Evolutionary conservation across 2,329 filamentous ascomycete genomes (phyloP).

Genomic region (Pseudocercospora vitis): DNA sequence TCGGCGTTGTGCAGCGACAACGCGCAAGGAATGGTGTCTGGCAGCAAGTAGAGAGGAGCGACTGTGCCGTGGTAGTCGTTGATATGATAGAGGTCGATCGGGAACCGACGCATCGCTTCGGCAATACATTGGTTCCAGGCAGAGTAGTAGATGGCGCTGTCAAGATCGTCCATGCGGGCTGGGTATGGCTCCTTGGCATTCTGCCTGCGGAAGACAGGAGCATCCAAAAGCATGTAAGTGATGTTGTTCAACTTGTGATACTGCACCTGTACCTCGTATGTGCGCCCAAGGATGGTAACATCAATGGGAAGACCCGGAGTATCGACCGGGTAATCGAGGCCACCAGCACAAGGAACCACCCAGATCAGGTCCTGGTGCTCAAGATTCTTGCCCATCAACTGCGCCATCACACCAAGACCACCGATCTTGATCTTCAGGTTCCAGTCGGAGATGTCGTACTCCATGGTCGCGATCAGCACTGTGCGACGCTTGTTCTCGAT

Average conservation of each 20-base stretch:
- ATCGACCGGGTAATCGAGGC: slow-evolving; percentile 61
- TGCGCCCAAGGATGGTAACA: slow-evolving; percentile 58
- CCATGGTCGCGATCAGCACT: slow-evolving; percentile 68
- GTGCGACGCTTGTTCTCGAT: slow-evolving; percentile 45
- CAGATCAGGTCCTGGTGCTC: slow-evolving; percentile 63
- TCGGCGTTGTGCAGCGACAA: slow-evolving; percentile 67
- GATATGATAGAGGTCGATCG: slow-evolving; percentile 62
- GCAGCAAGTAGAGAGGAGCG: slow-evolving; percentile 63
- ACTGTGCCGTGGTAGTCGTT: slow-evolving; percentile 64
- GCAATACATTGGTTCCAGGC: slow-evolving; percentile 69
- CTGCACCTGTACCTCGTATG: slow-evolving; percentile 61
- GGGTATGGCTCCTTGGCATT: slow-evolving; percentile 63
- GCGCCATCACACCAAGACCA: slow-evolving; percentile 67
- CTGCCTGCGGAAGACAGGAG: slow-evolving; percentile 64
- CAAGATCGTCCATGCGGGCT: slow-evolving; percentile 65
- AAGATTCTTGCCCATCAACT: slow-evolving; percentile 65
- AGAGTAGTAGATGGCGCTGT: slow-evolving; percentile 65
- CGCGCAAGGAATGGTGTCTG: slow-evolving; percentile 59
- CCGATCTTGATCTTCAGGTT: slow-evolving; percentile 69
- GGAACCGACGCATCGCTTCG: slow-evolving; percentile 59
- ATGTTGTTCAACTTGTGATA: slow-evolving; percentile 63
- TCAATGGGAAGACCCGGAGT: slow-evolving; percentile 59
- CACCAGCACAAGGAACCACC: slow-evolving; percentile 54
- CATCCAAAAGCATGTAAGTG: slow-evolving; percentile 65
- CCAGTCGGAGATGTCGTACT: slow-evolving; percentile 72